A percentile compares a stretch with the other conserved stretches of the same genome.
phyloP scores from a whole-genome alignment of 164 flowering plant genomes.

The Paratinospora sagittata region DNA sequence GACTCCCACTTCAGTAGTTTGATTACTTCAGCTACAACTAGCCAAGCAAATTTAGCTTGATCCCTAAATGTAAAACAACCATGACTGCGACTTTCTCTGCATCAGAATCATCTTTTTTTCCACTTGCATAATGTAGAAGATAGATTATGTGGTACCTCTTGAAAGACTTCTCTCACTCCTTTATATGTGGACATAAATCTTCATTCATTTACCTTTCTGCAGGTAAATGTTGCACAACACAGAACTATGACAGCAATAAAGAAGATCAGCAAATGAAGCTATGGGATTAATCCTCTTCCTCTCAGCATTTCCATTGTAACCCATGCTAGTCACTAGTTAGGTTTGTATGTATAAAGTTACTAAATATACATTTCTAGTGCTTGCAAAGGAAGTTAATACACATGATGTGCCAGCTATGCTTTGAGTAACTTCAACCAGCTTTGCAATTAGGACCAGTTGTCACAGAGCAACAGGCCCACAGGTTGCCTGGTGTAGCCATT shows the following conservation, averaged over 20 bases:
- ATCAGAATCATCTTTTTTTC: not conserved
- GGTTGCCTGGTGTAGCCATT: no score
- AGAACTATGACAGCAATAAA: not conserved
- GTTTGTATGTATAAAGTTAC: no score
- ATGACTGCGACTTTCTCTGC: not conserved
- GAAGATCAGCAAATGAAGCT: not conserved
- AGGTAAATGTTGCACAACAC: no score
- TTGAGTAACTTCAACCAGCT: no score
- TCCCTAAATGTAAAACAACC: not conserved
- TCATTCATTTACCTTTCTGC: not conserved
- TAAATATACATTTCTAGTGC: no score
- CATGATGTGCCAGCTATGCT: no score
- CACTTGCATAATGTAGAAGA: not conserved
- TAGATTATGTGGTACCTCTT: not conserved
- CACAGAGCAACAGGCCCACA: no score
- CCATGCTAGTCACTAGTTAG: not conserved
- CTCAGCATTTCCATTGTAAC: not conserved
- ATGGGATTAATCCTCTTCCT: not conserved
- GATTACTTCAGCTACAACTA: not conserved
- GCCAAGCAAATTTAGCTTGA: not conserved
- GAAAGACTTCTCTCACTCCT: not conserved
- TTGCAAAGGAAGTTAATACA: no score
- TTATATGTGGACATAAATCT: not conserved
- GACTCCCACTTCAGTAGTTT: not conserved
- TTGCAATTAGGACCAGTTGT: no score